phyloP scores from a whole-genome alignment of 2,329 filamentous ascomycete genomes.

The Cladophialophora yegresii region DNA sequence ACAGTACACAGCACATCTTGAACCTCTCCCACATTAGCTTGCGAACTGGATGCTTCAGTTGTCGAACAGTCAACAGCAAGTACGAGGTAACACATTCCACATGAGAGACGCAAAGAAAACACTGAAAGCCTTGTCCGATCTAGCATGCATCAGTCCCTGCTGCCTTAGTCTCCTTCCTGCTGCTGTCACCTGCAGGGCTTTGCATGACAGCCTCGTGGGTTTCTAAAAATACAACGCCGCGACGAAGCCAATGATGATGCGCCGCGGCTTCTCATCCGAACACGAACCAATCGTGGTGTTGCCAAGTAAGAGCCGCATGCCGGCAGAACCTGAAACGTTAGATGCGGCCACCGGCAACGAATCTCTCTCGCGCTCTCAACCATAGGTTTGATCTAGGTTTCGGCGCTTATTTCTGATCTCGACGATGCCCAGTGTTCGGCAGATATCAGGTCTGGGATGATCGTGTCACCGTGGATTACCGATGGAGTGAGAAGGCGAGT shows the following conservation, averaged over 20 bases:
- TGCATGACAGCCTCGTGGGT: slow-evolving; percentile 10
- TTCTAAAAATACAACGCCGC: slow-evolving; percentile 8
- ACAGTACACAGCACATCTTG: background rate
- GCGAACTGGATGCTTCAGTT: background rate
- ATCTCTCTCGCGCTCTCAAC: background rate
- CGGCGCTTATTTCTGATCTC: slow-evolving; percentile 17
- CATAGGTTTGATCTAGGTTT: slow-evolving; percentile 2
- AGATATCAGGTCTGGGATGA: background rate
- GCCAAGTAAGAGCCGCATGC: background rate
- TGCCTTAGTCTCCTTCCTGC: background rate
- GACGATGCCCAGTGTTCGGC: background rate
- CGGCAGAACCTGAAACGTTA: slow-evolving; percentile 16
- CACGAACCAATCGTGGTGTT: background rate
- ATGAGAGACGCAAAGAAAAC: background rate
- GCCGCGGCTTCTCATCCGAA: background rate
- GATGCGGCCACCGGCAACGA: background rate
- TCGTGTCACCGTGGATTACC: background rate
- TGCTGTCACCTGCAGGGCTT: slow-evolving; percentile 6
- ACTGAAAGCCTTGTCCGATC: background rate
- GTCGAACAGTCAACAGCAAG: background rate
- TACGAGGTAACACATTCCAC: background rate
- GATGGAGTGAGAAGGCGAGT: background rate
- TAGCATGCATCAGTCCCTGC: background rate
- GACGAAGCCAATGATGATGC: background rate
- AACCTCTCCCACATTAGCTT: background rate